These are phyloP conservation scores for Trichoderma atroviride DNA, from an alignment of 2,329 filamentous ascomycete genomes.

Conservation along the genomic window DNA sequence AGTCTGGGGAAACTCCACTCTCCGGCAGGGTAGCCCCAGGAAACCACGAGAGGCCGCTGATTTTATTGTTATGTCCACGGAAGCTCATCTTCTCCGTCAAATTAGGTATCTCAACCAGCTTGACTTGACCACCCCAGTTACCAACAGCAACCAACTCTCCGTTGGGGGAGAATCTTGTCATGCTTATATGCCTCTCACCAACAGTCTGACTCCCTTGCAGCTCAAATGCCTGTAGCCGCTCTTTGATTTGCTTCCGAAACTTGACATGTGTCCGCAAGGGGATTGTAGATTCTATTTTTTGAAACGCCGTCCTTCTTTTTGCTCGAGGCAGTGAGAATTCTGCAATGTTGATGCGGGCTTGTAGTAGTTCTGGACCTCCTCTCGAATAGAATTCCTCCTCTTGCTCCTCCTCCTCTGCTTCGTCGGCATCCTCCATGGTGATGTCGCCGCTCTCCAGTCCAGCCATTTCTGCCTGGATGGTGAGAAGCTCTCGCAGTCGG, in stretches of 20 bases:
- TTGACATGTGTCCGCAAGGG: conserved; percentile 88
- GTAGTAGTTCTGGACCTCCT: conserved; percentile 72
- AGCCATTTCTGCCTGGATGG: conserved; percentile 68
- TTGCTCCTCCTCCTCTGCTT: conserved; percentile 69
- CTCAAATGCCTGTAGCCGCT: conserved; percentile 79
- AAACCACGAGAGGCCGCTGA: conserved; percentile 89
- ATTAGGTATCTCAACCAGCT: conserved; percentile 80
- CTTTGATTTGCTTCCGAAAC: conserved; percentile 86
- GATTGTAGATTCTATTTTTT: conserved; percentile 80
- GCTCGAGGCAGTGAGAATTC: conserved; percentile 82
- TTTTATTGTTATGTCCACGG: conserved; percentile 83
- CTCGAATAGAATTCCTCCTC: conserved; percentile 96
- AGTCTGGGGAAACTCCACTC: conserved; percentile 69
- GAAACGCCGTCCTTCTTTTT: conserved; percentile 73
- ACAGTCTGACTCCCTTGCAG: conserved; percentile 92
- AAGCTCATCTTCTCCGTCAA: conserved; percentile 75
- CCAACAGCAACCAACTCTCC: conserved; percentile 83
- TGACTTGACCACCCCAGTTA: conserved; percentile 90
- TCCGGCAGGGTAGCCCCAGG: conserved; percentile 76
- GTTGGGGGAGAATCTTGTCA: conserved; percentile 86
- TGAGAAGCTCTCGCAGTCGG: conserved; percentile 78
- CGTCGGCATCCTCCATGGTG: conserved; percentile 63
- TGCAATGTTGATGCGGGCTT: conserved; percentile 78
- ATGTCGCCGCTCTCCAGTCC: conserved; percentile 60
- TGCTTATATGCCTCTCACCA: conserved; percentile 86